Evolutionary conservation across 2,329 filamentous ascomycete species (phyloP), one percentile per base, ranked within the genome.

Genomic region (Botrytis fabae): DNA sequence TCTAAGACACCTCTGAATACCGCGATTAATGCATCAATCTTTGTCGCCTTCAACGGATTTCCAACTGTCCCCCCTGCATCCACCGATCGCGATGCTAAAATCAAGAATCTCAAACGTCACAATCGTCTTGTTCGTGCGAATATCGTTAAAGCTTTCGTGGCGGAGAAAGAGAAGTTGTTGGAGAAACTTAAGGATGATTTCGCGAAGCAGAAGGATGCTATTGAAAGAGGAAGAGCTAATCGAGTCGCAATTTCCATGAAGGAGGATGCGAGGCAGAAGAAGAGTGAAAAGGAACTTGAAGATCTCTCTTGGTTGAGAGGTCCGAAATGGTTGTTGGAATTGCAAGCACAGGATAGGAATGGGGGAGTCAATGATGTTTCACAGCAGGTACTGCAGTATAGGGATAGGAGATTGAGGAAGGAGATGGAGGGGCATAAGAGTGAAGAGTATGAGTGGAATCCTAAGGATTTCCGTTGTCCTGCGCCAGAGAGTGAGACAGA

Each of bases 41-140:
- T 80, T 69, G 68, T 72, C n/a, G 76, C 78, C 7, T 80, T 79
- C 73, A 48, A 64, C 1, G 75, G 77, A 35, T 72, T 77, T 42
- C 71, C 73, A 35, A 25, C 59, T 16, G n/a, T 14, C 14, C 22
- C 40, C 20, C 59, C 61, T 4, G 64, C 51, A 12, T 66, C 75
- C n/a, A 54, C 72, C 5, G 48, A 73, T 8, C 68, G 32, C 18
- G 66, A 70, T 22, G 65, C 76, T 40, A 76, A 76, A 46, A 61
- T 78, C 6, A 64, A 76, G 20, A 76, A 76, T 62, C 62, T 80
- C 1, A 57, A 70, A 0, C 54, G 35, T 9, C 79, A 80, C 28
- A 77, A 80, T 57, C 73, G 76, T 20, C 54, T 64, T 0, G 78
- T 79, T 14, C 73, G 76, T 25, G 51, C 71, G 8, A 77, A 78